Base-by-base conservation (phyloP, 2,329 filamentous ascomycete genomes). In the Colletotrichum truncatum region DNA sequence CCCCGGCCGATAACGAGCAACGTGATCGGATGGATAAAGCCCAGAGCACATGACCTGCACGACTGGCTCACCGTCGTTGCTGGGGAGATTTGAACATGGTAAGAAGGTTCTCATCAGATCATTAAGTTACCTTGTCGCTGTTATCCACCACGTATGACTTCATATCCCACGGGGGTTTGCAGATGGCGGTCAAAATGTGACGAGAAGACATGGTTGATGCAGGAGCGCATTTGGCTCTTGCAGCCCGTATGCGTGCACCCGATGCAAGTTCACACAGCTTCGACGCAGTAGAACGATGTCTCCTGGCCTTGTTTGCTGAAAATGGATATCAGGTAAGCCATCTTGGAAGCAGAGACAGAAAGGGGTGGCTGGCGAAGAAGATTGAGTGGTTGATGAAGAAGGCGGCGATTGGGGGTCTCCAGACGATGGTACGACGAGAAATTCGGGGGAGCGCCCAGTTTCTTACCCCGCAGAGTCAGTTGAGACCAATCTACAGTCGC, bases 141-240 rank as follows among this genome's bases (percentile, higher is more conserved):
- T 16, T 28, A 57, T 45, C 36, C 51, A n/a, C n/a, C 43, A 56
- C 63, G 46, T 54, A 63, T 66, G 63, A 67, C 51, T 63, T 63
- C 66, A 58, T 66, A 49, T 48, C 12, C 41, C 45, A 39, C 28
- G 63, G 32, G n/a, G 36, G 26, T 60, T 51, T 38, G 41, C 56
- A 52, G 55, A 62, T 65, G 56, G 62, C 66, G 62, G 66, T 65
- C 66, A 56, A 48, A 66, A 51, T 67, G 62, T 67, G 66, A 67
- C 55, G 46, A 62, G 43, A 61, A 43, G 39, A 49, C 66, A 66
- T 66, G 66, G 56, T 66, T 58, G 52, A 54, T 67, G 64, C 64
- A 67, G 66, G 34, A 56, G 39, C 26, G 41, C 48, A 41, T 32
- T 66, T 65, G 65, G 30, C 39, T 61, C 39, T 55, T 60, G 52